These are phyloP conservation scores for Hypoxylon subgilvum DNA, from an alignment of 495 filamentous ascomycete species.

Conservation along the genomic window DNA sequence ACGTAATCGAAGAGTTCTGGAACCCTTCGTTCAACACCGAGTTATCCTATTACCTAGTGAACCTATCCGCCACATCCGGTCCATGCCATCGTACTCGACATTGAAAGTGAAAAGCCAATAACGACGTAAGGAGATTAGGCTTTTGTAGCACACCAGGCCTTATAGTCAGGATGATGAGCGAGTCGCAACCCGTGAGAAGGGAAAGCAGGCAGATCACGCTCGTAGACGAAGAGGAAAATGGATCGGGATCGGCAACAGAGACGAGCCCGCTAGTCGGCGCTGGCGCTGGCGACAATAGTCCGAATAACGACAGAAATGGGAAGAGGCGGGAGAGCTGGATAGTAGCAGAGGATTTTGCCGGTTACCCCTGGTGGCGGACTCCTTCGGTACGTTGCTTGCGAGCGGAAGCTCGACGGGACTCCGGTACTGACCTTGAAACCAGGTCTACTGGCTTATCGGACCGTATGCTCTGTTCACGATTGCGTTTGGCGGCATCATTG, in stretches of 20 bases:
- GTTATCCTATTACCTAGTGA: neutral
- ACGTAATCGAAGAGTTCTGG: neutral
- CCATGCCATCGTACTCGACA: neutral
- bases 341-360: slow-evolving; percentile 64
- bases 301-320: slow-evolving; percentile 2
- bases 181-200: slow-evolving; percentile 7
- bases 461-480: slow-evolving; percentile 78
- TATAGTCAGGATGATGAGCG: slow-evolving; percentile 27
- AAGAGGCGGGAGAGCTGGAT: slow-evolving; percentile 43
- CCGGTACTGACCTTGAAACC: slow-evolving; percentile 19
- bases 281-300: slow-evolving; percentile 15
- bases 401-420: neutral
- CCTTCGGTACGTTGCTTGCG: slow-evolving; percentile 64
- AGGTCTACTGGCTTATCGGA: slow-evolving; percentile 86
- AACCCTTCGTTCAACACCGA: slow-evolving; percentile 1
- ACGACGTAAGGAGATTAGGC: neutral
- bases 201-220: slow-evolving; percentile 25
- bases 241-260: slow-evolving; percentile 44
- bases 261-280: slow-evolving; percentile 49
- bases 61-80: slow-evolving; percentile 10
- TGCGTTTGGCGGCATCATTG: slow-evolving; percentile 80
- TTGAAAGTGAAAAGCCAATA: neutral
- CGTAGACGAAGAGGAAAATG: slow-evolving; percentile 29
- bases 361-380: slow-evolving; percentile 70
- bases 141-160: neutral